Evolutionary conservation across 305 asterid genomes (phyloP).

Genomic region (Fraxinus baroniana): DNA sequence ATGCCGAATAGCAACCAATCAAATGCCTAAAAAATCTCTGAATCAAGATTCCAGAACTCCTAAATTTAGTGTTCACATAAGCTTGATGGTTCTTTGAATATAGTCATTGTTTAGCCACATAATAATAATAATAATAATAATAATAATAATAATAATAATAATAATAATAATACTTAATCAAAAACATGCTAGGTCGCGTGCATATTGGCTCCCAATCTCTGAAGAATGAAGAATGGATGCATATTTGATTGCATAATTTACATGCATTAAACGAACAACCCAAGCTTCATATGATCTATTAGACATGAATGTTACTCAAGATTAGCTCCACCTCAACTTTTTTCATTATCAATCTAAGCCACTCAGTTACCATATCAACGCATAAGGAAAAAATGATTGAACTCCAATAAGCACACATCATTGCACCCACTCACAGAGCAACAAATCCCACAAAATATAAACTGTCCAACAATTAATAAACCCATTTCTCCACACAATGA

Average conservation of each 20-base stretch:
- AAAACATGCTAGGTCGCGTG: neutral
- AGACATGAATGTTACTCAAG: neutral
- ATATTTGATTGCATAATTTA: neutral
- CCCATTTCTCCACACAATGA: constrained; percentile 16
- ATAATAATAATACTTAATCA: neutral
- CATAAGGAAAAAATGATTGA: neutral
- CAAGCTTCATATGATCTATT: neutral
- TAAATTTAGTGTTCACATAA: neutral
- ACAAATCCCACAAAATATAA: constrained; percentile 7
- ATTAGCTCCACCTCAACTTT: neutral
- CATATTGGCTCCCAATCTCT: neutral
- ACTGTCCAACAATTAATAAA: neutral
- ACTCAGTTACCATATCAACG: neutral
- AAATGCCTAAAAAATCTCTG: neutral
- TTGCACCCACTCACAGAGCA: neutral
- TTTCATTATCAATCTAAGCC: neutral
- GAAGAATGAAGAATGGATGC: neutral
- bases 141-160: too few species aligned
- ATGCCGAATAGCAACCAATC: neutral
- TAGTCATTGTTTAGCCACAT: neutral
- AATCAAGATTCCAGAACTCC: neutral
- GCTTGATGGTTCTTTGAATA: neutral
- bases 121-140: too few species aligned
- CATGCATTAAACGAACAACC: neutral
- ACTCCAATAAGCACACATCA: constrained; percentile 11